These are phyloP conservation scores for Boletus vermiculosoides DNA, from an alignment of 768 basidiomycete species.

Conservation along the genomic window DNA sequence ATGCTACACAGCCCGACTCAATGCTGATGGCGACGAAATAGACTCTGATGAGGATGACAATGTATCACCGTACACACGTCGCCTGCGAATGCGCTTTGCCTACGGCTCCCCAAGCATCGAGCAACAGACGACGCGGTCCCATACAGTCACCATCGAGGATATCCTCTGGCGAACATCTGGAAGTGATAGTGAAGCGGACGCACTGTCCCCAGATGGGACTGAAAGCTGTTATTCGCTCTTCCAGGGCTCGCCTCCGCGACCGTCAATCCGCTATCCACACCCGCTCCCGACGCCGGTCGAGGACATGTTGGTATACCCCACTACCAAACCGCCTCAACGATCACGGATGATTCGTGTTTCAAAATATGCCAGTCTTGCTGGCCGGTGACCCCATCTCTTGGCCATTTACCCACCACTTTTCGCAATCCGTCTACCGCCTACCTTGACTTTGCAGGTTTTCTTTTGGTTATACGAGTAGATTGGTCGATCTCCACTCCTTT, in stretches of 20 bases:
- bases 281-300: slow-evolving; percentile 59
- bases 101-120: slow-evolving; percentile 17
- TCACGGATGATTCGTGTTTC: slow-evolving; percentile 22
- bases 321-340: slow-evolving; percentile 7
- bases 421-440: background rate
- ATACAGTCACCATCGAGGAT: slow-evolving; percentile 28
- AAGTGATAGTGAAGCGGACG: slow-evolving; percentile 24
- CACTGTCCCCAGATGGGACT: slow-evolving; percentile 18
- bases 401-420: background rate
- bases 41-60: slow-evolving; percentile 57
- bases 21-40: slow-evolving; percentile 62
- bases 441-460: background rate
- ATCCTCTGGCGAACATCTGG: slow-evolving; percentile 25
- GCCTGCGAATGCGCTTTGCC: slow-evolving; percentile 40
- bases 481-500: slow-evolving; percentile 3
- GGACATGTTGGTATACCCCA: slow-evolving; percentile 42
- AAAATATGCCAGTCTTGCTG: slow-evolving; percentile 32
- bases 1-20: slow-evolving; percentile 32
- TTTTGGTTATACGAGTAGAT: background rate
- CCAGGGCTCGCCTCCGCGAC: slow-evolving; percentile 13
- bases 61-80: slow-evolving; percentile 49
- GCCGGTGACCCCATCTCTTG: slow-evolving; percentile 20
- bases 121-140: slow-evolving; percentile 32
- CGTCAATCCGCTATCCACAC: slow-evolving; percentile 30
- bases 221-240: slow-evolving; percentile 17